Evolutionary conservation across 176 grass and related monocot genomes (phyloP), one percentile per base, ranked within the genome.

Genomic region (Phoenix dactylifera): DNA sequence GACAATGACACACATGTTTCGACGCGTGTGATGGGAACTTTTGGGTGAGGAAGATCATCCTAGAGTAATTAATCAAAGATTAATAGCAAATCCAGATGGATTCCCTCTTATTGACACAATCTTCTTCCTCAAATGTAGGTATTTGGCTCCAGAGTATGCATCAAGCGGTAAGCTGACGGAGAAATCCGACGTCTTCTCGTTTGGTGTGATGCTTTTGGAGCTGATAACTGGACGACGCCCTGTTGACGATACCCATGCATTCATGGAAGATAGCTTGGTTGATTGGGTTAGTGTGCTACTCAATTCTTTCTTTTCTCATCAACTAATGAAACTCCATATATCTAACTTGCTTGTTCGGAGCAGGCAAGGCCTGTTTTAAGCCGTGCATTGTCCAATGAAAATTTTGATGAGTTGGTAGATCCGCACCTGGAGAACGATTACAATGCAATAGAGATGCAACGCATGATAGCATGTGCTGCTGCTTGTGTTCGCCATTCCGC

Each of bases 141-240:
- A 98, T 25, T 64, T 98, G 76, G 93, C 93, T 14, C 93, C 93
- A 0, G 93, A 98, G 65, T 98, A 98, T 73, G 93, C 87, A 4
- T 85, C 93, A 15, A 98, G 84, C 53, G 93, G 93, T 60, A 98
- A 98, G 74, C 66, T 98, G 6, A 83, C 93, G 1, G 93, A 98
- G 73, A 92, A 98, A 22, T 98, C 93, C 0, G 93, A 98, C 24
- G 93, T 98, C 53, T 98, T 98, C 87, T 98, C 93, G 16, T 98
- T 81, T 28, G 93, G 93, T 44, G 93, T 98, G 24, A 88, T 98
- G 93, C 85, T 92, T 64, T 79, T 98, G 5, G 87, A 98, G 79
- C 78, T 98, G 24, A 92, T 98, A 60, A 98, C 87, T 20, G 93
- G 93, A 63, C 79, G 80, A 49, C 58, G 84, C 12, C 84, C 93